Conservation (phyloP, 495 filamentous ascomycete genomes). For the Annulohypoxylon maeteangense region DNA sequence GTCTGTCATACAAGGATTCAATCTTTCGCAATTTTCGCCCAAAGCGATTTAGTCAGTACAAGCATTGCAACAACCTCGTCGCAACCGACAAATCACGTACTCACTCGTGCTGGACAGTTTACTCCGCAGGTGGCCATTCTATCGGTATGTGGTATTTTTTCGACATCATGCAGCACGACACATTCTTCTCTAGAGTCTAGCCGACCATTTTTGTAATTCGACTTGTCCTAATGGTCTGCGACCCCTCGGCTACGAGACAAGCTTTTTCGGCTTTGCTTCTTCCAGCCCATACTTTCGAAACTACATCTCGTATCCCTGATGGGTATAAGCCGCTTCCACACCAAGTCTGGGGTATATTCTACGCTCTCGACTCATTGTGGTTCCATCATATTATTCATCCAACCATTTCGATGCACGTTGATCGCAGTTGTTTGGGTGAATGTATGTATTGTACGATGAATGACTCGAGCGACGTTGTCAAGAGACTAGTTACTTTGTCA, state of each 20-base stretch:
- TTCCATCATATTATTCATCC: neutral
- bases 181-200: neutral
- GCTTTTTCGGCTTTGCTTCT: constrained; percentile 13
- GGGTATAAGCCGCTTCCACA: constrained; percentile 1
- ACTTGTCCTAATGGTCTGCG: neutral
- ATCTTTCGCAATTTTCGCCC: neutral
- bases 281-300: neutral
- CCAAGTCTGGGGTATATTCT: neutral
- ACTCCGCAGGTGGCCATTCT: constrained; percentile 5
- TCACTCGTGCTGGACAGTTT: neutral
- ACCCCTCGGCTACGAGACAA: constrained; percentile 1
- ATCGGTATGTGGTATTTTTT: constrained; percentile 12
- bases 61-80: constrained; percentile 5
- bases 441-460: neutral
- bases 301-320: neutral
- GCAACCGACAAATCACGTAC: constrained; percentile 3
- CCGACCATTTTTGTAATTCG: neutral
- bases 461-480: neutral
- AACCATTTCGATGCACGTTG: constrained; percentile 7
- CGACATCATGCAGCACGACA: constrained; percentile 1
- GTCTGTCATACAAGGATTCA: neutral
- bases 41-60: constrained; percentile 10
- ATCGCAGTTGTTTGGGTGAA: neutral
- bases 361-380: constrained; percentile 5
- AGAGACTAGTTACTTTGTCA: neutral